Conservation (phyloP, 1,139 yeast genomes). For the Saccharomyces hybrid region DNA sequence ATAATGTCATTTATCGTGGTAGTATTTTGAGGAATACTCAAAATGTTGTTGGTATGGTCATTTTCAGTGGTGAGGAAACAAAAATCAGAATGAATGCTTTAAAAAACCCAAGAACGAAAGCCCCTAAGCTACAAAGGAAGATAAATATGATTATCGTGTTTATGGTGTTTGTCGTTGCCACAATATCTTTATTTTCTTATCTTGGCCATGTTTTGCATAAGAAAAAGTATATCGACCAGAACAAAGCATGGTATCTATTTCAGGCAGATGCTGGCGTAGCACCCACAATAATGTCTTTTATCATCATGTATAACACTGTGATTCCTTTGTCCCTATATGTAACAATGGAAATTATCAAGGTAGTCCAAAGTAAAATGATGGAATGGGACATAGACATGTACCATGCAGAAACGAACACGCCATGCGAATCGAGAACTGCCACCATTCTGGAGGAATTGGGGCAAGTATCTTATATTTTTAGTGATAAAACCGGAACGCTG, state of each 20-base stretch:
- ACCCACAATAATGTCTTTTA: conserved; percentile 88
- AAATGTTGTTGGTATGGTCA: conserved; percentile 65
- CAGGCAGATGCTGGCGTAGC: conserved; percentile 79
- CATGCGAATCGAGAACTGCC: conserved; percentile 92
- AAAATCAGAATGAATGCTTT: conserved; percentile 94
- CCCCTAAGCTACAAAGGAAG: conserved; percentile 80
- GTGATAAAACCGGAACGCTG: conserved; percentile 95
- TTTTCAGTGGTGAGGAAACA: conserved; percentile 93
- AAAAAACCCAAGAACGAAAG: conserved; percentile 81
- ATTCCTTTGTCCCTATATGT: conserved; percentile 93
- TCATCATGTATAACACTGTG: conserved; percentile 93
- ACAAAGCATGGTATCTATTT: conserved; percentile 65
- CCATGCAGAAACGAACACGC: conserved; percentile 73
- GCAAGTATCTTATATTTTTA: conserved; percentile 88
- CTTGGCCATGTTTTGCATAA: conserved; percentile 64
- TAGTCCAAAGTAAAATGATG: conserved; percentile 70
- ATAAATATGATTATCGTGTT: conserved; percentile 78
- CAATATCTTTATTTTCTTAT: conserved; percentile 71
- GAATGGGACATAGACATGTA: conserved; percentile 96
- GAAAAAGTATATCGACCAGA: conserved; percentile 34
- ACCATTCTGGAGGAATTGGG: conserved; percentile 95
- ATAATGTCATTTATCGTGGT: conserved; percentile 82
- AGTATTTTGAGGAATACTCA: conserved; percentile 79
- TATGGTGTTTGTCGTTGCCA: conserved; percentile 77
- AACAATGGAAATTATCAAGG: conserved; percentile 91